phyloP scores from a whole-genome alignment of 2,329 filamentous ascomycete species.

The Emmonsiellopsis sp. region DNA sequence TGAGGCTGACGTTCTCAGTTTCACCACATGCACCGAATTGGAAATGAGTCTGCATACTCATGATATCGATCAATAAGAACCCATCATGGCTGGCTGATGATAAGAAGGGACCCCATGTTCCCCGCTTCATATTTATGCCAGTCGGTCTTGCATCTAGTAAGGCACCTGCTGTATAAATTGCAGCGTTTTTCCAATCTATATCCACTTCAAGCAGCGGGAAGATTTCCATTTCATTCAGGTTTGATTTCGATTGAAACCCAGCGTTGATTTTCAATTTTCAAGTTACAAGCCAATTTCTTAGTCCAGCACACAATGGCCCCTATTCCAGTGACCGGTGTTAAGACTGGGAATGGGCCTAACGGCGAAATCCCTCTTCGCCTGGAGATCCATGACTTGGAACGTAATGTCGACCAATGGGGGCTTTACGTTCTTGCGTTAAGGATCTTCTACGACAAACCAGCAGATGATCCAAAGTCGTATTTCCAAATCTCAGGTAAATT shows the following conservation, averaged over 20 bases:
- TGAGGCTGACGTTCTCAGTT: too few relatives aligned
- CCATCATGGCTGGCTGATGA: too few relatives aligned
- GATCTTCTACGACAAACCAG: slow-evolving; percentile 1
- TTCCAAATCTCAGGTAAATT: slow-evolving; percentile 1
- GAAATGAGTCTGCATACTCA: too few relatives aligned
- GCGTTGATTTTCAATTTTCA: neutral
- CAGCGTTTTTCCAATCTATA: too few relatives aligned
- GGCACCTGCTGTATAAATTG: too few relatives aligned
- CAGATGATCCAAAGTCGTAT: neutral
- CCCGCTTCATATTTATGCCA: too few relatives aligned
- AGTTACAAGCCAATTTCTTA: neutral
- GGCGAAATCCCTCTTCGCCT: slow-evolving; percentile 1
- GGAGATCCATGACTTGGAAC: neutral
- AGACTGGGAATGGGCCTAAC: neutral
- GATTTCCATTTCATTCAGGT: neutral
- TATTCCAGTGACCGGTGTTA: neutral
- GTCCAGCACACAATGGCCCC: neutral
- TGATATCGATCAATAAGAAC: too few relatives aligned
- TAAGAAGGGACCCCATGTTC: too few relatives aligned
- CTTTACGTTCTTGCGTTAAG: slow-evolving; percentile 2
- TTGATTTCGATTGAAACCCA: neutral
- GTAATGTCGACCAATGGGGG: neutral
- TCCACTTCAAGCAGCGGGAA: neutral
- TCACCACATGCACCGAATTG: too few relatives aligned
- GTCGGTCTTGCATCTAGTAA: too few relatives aligned